phyloP scores from a whole-genome alignment of 139 green algal species.

The Micractinium conductrix region DNA sequence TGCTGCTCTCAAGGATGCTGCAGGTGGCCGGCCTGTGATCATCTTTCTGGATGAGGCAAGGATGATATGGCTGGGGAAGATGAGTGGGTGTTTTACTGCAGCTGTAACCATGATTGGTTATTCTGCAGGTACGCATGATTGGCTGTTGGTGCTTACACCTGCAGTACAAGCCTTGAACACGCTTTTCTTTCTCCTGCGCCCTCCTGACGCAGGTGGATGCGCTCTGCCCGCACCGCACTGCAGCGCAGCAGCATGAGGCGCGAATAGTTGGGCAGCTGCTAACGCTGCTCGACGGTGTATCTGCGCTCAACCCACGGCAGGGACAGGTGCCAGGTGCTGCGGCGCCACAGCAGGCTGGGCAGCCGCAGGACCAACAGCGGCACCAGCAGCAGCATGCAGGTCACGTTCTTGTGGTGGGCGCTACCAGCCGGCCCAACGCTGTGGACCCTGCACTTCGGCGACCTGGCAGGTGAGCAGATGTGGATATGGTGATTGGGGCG shows the following conservation, averaged over 20 bases:
- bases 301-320: constrained; percentile 1
- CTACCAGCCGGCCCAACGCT: constrained; percentile 89
- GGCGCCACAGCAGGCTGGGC: constrained; percentile 7
- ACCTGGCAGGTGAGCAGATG: not conserved
- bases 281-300: constrained; percentile 89
- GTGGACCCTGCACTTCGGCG: constrained; percentile 67
- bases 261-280: constrained; percentile 94
- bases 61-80: not conserved
- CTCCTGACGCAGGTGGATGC: constrained; percentile 71
- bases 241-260: constrained; percentile 73
- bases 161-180: not conserved
- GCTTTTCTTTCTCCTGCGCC: not conserved
- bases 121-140: not conserved
- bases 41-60: constrained; percentile 91
- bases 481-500: not conserved
- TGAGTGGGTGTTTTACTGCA: no score
- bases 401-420: constrained; percentile 57
- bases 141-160: not conserved
- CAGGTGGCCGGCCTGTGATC: constrained; percentile 57
- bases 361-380: not conserved
- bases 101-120: no score
- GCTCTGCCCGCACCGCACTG: constrained; percentile 78
- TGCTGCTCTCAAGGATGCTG: constrained; percentile 59
- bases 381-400: not conserved
- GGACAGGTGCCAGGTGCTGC: no score